Conservation (phyloP, 2,329 filamentous ascomycete genomes). For the Calycina herbarum region DNA sequence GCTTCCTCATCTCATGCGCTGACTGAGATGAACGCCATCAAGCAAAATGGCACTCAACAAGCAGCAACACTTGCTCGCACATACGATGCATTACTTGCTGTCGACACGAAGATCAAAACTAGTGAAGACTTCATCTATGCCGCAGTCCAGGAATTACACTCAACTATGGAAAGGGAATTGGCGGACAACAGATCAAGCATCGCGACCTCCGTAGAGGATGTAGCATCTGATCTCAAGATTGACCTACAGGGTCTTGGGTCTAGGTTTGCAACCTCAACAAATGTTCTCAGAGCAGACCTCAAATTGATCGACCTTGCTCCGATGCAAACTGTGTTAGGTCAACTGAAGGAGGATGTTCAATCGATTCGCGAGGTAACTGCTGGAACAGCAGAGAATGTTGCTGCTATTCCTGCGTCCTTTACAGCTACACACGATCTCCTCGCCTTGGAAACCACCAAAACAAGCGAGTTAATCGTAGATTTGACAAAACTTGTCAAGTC, state of each 20-base stretch:
- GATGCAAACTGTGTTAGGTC: not conserved
- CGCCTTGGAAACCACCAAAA: constrained; percentile 9
- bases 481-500: constrained; percentile 20
- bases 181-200: constrained; percentile 13
- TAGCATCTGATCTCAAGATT: constrained; percentile 17
- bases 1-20: not conserved
- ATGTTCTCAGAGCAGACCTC: not conserved
- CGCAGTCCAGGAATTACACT: constrained; percentile 17
- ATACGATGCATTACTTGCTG: constrained; percentile 13
- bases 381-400: constrained; percentile 1
- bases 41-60: not conserved
- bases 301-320: constrained; percentile 16
- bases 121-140: constrained; percentile 18
- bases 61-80: not conserved
- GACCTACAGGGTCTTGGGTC: constrained; percentile 16
- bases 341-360: not conserved
- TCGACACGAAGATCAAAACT: constrained; percentile 18
- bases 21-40: not conserved
- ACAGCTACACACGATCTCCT: not conserved
- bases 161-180: constrained; percentile 15
- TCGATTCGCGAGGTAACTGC: not conserved
- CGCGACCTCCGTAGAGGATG: constrained; percentile 15
- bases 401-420: constrained; percentile 3
- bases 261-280: constrained; percentile 13
- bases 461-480: constrained; percentile 16